phyloP scores from a whole-genome alignment of 768 basidiomycete species.

The Rhizopogon vinicolor region DNA sequence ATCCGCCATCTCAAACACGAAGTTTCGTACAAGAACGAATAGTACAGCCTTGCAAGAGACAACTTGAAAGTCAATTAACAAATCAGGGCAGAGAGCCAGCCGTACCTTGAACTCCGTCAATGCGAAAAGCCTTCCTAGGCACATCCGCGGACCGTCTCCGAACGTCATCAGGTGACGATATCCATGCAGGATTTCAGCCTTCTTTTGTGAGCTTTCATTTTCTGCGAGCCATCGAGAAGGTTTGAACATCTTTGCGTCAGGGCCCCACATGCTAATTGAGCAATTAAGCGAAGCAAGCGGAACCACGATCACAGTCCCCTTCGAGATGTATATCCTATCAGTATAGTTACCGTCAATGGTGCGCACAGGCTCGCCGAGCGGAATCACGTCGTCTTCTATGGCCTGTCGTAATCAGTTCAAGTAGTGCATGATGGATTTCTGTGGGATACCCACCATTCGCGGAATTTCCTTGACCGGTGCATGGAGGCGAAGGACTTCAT shows the following conservation, averaged over 20 bases:
- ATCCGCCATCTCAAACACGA: slow-evolving; percentile 25
- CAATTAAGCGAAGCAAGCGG: slow-evolving; percentile 38
- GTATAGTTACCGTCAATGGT: slow-evolving; percentile 22
- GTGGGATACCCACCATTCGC: slow-evolving; percentile 24
- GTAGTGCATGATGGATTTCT: too few species aligned
- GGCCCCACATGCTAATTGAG: slow-evolving; percentile 39
- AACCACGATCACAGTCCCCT: slow-evolving; percentile 33
- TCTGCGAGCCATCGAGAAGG: slow-evolving; percentile 39
- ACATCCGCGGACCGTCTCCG: slow-evolving; percentile 40
- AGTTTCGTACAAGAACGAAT: slow-evolving; percentile 37
- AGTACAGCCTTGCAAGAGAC: slow-evolving; percentile 24
- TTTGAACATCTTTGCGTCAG: slow-evolving; percentile 35
- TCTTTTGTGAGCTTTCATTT: slow-evolving; percentile 14
- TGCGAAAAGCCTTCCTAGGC: slow-evolving; percentile 40
- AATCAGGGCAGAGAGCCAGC: background rate
- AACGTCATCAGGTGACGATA: slow-evolving; percentile 40
- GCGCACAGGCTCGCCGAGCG: slow-evolving; percentile 28
- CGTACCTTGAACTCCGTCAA: slow-evolving; percentile 37
- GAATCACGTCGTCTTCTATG: slow-evolving; percentile 33
- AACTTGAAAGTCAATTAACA: background rate
- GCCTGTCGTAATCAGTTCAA: slow-evolving; percentile 21
- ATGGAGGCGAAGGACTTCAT: slow-evolving; percentile 35
- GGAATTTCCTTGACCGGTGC: slow-evolving; percentile 25
- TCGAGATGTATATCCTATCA: slow-evolving; percentile 30
- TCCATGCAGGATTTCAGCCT: slow-evolving; percentile 31